Conservation (phyloP, 208 protist species). For the Acanthamoeba healyi region DNA sequence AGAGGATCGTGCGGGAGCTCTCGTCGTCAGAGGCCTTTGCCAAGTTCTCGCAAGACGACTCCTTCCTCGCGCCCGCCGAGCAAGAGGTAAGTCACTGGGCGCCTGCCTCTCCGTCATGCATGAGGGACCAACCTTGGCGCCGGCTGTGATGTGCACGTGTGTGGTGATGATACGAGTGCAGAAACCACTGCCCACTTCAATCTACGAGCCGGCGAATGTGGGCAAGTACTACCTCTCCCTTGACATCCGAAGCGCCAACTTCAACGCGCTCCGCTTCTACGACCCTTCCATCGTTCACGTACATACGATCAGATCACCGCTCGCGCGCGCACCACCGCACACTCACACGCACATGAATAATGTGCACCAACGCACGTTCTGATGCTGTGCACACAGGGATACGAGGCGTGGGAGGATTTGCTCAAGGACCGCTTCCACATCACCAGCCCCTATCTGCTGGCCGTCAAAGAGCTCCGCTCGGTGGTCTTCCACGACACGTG, state of each 20-base stretch:
- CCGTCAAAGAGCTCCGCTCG: constrained; percentile 11
- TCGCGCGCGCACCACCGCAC: not conserved
- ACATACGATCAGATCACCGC: not conserved
- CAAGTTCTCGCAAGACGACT: not conserved
- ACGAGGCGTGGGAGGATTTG: not conserved
- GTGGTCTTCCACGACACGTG: not conserved
- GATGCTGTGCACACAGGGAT: not conserved
- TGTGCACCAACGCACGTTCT: not conserved
- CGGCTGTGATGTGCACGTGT: not conserved
- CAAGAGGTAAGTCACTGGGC: not conserved
- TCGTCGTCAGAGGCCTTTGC: not conserved
- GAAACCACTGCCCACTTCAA: not conserved
- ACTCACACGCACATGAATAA: not conserved
- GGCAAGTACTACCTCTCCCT: constrained; percentile 31
- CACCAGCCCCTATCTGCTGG: constrained; percentile 13
- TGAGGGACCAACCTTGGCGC: no score
- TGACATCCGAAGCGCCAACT: constrained; percentile 30
- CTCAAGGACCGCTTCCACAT: not conserved
- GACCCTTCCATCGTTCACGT: not conserved
- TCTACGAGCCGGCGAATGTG: not conserved
- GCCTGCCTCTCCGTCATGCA: not conserved
- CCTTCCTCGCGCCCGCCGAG: not conserved
- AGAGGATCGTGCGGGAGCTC: not conserved
- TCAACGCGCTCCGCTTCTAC: constrained; percentile 17
- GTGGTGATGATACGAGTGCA: not conserved